Evolutionary conservation across 116 monocot genomes (phyloP), one percentile per base, ranked within the genome.

Genomic region (Trichopus zeylanicus): DNA sequence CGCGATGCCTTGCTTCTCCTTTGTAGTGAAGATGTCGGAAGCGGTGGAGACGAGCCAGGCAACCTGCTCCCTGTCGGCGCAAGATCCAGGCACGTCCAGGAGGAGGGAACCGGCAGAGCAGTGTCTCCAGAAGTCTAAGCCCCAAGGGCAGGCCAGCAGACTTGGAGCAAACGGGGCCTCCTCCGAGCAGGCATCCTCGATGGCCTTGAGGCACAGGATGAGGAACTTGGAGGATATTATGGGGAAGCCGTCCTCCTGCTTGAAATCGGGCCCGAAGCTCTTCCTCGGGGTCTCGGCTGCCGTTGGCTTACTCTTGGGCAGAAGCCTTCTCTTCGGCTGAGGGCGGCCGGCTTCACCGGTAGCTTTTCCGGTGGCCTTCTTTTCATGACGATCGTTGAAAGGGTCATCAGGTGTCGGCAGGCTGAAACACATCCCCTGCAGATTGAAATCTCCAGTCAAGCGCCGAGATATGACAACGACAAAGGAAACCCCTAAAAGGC

Each of bases 401-500:
- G 91, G 91, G 47, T 91, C 87, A 2, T 97, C 91, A 6, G 77
- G 72, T 3, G 81, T 97, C 3, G 95, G 91, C 18, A 91, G 84
- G 73, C 67, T 81, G 67, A 80, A 87, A 69, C 91, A 97, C 95
- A 91, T 91, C 5, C 81, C 91, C 88, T 87, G n/a, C n/a, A n/a
- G n/a, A n/a, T n/a, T n/a, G 61, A 29, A 60, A 8, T 11, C 15
- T 37, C 18, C 42, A 42, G n/a, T 42, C 13, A 3, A 13, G 32
- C 0, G 25, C 5, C n/a, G 9, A 53, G 3, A 51, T 39, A 31
- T 29, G 54, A 2, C 20, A 27, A 26, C 31, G 49, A 16, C 30
- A 33, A 23, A 54, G 28, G 8, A 62, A n/a, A n/a, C n/a, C n/a
- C n/a, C 5, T 27, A 26, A 9, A 23, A 15, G 15, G 26, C 10